Conservation (phyloP, 148 eudicot species). For the Cornus florida region DNA sequence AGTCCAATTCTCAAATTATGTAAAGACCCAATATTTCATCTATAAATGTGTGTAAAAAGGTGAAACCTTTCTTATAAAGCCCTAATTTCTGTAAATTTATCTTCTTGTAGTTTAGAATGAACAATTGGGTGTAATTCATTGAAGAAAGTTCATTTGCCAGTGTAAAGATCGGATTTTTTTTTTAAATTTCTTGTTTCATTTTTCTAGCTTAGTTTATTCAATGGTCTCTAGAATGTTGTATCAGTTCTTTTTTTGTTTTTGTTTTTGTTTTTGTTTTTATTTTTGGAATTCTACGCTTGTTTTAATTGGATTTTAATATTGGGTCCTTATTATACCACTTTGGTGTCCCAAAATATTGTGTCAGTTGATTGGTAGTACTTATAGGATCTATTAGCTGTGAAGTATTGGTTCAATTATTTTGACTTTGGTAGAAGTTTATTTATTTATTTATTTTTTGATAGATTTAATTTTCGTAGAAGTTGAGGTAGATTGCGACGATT, state of each 20-base stretch:
- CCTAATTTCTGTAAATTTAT: background rate
- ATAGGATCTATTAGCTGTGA: background rate
- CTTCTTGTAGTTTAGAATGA: background rate
- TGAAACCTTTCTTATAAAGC: background rate
- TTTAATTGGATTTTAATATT: background rate
- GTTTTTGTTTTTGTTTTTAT: too few relatives aligned
- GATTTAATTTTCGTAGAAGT: too few relatives aligned
- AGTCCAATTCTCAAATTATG: background rate
- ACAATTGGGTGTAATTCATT: background rate
- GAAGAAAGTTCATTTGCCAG: background rate
- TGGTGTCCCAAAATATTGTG: background rate
- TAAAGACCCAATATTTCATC: conserved; percentile 1
- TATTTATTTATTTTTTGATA: too few relatives aligned
- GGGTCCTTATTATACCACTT: background rate
- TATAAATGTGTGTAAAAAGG: background rate
- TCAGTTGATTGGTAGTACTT: background rate
- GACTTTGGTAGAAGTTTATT: too few relatives aligned
- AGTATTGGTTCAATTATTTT: background rate
- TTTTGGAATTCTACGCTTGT: background rate
- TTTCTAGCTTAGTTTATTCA: background rate
- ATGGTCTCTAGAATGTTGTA: too few relatives aligned
- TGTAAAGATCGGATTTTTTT: background rate
- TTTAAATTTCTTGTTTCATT: background rate
- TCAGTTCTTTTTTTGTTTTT: too few relatives aligned
- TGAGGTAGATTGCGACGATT: background rate